These are phyloP conservation scores for Spergularia bocconei DNA, from an alignment of 148 eudicot genomes.

Conservation along the genomic window DNA sequence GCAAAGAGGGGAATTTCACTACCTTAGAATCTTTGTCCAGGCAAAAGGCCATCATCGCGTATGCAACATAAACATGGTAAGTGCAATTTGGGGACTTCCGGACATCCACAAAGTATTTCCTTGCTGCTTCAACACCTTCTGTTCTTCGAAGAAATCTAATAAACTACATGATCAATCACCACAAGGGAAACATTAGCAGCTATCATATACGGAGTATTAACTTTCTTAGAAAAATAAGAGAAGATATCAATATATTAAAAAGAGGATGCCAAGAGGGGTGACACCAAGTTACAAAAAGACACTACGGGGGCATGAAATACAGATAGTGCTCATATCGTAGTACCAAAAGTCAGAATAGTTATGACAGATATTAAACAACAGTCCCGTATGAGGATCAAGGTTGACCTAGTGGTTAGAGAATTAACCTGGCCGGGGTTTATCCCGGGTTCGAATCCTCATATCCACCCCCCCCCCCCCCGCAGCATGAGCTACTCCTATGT, in stretches of 20 bases:
- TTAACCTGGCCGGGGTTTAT: no score
- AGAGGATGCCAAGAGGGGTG: no score
- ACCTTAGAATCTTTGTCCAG: conserved; percentile 98
- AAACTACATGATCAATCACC: conserved; percentile 58
- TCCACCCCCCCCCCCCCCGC: no score
- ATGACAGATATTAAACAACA: background rate
- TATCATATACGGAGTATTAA: background rate
- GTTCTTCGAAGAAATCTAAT: conserved; percentile 96
- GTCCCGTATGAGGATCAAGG: background rate
- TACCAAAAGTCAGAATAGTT: no score
- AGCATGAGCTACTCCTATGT: no score
- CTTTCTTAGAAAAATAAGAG: conserved; percentile 1
- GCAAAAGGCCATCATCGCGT: conserved; percentile 96
- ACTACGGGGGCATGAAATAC: no score
- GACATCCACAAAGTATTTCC: conserved; percentile 84
- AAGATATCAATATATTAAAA: no score
- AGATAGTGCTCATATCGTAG: no score
- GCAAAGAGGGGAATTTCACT: conserved; percentile 7
- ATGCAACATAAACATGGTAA: conserved; percentile 93
- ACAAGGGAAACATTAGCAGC: conserved; percentile 14
- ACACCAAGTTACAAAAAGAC: no score
- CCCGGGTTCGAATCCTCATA: no score
- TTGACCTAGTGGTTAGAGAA: no score
- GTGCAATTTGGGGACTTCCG: conserved; percentile 93
- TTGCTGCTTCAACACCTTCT: conserved; percentile 96